Evolutionary conservation across 441 rosid species (phyloP), one percentile per base, ranked within the genome.

Genomic region (Rhodomyrtus psidioides): DNA sequence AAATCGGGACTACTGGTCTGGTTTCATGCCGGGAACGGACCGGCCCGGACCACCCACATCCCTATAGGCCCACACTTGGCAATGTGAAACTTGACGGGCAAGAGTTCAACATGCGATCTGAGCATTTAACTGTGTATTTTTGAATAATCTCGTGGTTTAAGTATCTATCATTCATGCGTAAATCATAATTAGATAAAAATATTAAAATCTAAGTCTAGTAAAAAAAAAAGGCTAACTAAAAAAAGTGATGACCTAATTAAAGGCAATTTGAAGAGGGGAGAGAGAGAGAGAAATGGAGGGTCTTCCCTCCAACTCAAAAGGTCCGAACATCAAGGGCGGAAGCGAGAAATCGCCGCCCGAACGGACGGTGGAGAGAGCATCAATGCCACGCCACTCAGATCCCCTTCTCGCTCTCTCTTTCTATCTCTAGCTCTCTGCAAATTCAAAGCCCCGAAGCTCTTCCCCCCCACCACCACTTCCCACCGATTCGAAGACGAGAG

Each of bases 51-150:
- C n/a, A n/a, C n/a, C n/a, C n/a, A n/a, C n/a, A n/a, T n/a, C n/a
- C n/a, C n/a, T n/a, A n/a, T n/a, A n/a, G n/a, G n/a, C n/a, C n/a
- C n/a, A n/a, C 13, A 62, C 0, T 30, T 3, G 4, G 1, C 0
- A 0, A 0, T 17, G 17, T 9, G 14, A 2, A 30, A 17, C 44
- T 30, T 62, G 7, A 62, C 9, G 2, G 1, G 26, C 24, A 0
- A 1, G 17, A 62, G 30, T 62, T 62, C 21, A 16, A 8, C 6
- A 6, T 4, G 2, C 12, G 7, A 55, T 23, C 12, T 23, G 0
- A 21, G 12, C n/a, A 55, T 23, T 56, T n/a, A 2, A 19, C 2
- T n/a, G 44, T 16, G 23, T 16, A 27, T 9, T 55, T 9, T 2
- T 4, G 12, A 60, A 60, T 62, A 4, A 62, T 30, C 24, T 62